Conservation (phyloP, 2,329 filamentous ascomycete species). For the Lasiodiplodia citricola region DNA sequence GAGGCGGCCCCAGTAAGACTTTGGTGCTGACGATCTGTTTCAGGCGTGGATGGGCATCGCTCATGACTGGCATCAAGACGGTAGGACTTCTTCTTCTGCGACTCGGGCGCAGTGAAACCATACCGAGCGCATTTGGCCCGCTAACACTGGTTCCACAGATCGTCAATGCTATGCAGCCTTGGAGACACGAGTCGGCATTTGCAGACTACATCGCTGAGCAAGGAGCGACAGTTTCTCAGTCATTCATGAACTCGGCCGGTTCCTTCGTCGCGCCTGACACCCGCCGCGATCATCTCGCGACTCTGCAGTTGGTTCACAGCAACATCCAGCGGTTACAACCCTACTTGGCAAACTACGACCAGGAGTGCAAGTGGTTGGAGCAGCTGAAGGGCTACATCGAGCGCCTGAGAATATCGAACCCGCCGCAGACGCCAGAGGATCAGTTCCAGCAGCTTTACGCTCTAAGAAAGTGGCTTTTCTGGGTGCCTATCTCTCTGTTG, state of each 20-base stretch:
- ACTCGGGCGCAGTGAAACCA: background rate
- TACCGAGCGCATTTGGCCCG: background rate
- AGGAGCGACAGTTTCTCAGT: constrained; percentile 48
- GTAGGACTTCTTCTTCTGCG: constrained; percentile 58
- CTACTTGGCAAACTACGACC: constrained; percentile 50
- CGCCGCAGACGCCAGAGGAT: constrained; percentile 67
- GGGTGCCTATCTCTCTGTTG: constrained; percentile 85
- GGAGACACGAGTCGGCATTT: constrained; percentile 89
- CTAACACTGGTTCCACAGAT: constrained; percentile 60
- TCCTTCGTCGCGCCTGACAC: constrained; percentile 64
- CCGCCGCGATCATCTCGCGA: constrained; percentile 61
- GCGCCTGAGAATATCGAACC: constrained; percentile 47
- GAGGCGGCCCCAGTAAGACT: constrained; percentile 24
- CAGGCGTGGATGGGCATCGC: constrained; percentile 89
- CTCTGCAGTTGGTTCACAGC: constrained; percentile 48
- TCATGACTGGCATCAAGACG: constrained; percentile 89
- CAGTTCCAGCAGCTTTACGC: constrained; percentile 91
- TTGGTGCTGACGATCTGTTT: constrained; percentile 28
- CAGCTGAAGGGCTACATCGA: constrained; percentile 55
- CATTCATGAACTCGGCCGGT: constrained; percentile 67
- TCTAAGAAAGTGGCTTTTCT: constrained; percentile 91
- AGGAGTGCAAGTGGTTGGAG: constrained; percentile 55
- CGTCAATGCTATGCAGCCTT: constrained; percentile 87
- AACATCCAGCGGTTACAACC: constrained; percentile 51
- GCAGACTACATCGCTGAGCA: constrained; percentile 81